phyloP scores from a whole-genome alignment of 805 yeast genomes.

The Ogataea ramenticola region DNA sequence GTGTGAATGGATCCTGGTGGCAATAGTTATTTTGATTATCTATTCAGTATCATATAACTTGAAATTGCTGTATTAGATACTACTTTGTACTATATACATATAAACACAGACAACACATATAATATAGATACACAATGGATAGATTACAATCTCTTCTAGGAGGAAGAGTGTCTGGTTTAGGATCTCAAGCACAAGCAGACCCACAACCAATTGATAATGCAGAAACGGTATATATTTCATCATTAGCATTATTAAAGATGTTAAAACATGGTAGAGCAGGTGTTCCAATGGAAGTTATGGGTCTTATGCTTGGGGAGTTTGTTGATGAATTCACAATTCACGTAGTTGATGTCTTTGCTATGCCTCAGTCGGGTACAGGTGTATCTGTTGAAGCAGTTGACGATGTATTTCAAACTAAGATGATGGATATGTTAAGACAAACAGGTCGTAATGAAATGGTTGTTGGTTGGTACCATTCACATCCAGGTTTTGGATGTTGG shows the following conservation, averaged over 20 bases:
- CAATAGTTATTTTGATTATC: too few species aligned
- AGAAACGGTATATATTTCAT: slow-evolving; percentile 93
- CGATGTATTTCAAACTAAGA: slow-evolving; percentile 95
- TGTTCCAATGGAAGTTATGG: slow-evolving; percentile 82
- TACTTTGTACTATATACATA: not conserved
- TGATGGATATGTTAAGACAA: slow-evolving; percentile 99
- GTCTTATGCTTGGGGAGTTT: slow-evolving; percentile 96
- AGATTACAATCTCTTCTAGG: slow-evolving; percentile 27
- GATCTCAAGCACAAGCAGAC: slow-evolving; percentile 35
- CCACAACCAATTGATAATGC: slow-evolving; percentile 88
- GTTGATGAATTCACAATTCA: slow-evolving; percentile 96
- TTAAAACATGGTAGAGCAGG: slow-evolving; percentile 95
- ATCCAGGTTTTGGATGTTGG: slow-evolving; percentile 99
- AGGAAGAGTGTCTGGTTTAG: slow-evolving; percentile 25
- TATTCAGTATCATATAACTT: too few species aligned
- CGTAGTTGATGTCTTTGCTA: slow-evolving; percentile 97
- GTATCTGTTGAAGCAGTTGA: slow-evolving; percentile 99
- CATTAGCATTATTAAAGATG: slow-evolving; percentile 92
- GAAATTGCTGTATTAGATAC: too few species aligned
- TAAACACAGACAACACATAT: not conserved
- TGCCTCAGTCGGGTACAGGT: slow-evolving; percentile 98
- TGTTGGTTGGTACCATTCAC: slow-evolving; percentile 99
- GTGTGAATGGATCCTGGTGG: too few species aligned
- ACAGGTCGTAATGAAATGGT: slow-evolving; percentile 99
- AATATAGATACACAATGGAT: slow-evolving; percentile 14